Evolutionary conservation across 1,284 basidiomycete genomes (phyloP).

Genomic region (Trametes hirsuta): DNA sequence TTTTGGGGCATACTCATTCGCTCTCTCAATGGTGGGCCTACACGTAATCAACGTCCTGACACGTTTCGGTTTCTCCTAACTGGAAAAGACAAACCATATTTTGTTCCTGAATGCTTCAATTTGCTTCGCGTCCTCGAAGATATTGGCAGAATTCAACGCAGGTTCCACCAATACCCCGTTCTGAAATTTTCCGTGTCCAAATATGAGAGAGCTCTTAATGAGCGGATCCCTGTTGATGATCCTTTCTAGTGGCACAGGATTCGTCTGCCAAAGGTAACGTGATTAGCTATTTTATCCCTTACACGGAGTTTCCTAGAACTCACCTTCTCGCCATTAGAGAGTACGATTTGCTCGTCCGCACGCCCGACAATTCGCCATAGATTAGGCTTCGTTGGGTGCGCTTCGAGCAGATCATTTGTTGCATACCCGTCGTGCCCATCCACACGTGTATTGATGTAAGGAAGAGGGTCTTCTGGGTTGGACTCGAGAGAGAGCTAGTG

Average conservation of each 20-base stretch:
- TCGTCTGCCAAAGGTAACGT: background rate
- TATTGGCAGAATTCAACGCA: slow-evolving; percentile 30
- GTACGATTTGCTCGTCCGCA: slow-evolving; percentile 46
- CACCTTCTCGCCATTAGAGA: slow-evolving; percentile 33
- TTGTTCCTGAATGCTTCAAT: slow-evolving; percentile 37
- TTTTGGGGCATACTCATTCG: slow-evolving; percentile 43
- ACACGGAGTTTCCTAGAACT: background rate
- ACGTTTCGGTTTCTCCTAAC: background rate
- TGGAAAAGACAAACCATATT: slow-evolving; percentile 34
- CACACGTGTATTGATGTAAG: slow-evolving; percentile 31
- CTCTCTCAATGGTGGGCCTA: slow-evolving; percentile 42
- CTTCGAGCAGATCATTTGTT: slow-evolving; percentile 46
- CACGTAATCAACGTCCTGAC: background rate
- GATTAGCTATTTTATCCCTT: background rate
- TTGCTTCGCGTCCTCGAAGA: slow-evolving; percentile 34
- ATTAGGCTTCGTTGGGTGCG: slow-evolving; percentile 45
- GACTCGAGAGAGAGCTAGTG: slow-evolving; percentile 3
- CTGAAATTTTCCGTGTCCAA: slow-evolving; percentile 47
- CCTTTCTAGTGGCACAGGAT: slow-evolving; percentile 33
- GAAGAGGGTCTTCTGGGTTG: slow-evolving; percentile 15
- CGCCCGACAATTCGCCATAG: slow-evolving; percentile 49
- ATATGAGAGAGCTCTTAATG: slow-evolving; percentile 38
- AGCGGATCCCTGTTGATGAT: slow-evolving; percentile 41
- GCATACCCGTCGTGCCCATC: slow-evolving; percentile 34
- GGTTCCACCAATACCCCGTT: slow-evolving; percentile 48